These are phyloP conservation scores for Fusarium napiforme DNA, from an alignment of 2,329 filamentous ascomycete species.

Conservation along the genomic window DNA sequence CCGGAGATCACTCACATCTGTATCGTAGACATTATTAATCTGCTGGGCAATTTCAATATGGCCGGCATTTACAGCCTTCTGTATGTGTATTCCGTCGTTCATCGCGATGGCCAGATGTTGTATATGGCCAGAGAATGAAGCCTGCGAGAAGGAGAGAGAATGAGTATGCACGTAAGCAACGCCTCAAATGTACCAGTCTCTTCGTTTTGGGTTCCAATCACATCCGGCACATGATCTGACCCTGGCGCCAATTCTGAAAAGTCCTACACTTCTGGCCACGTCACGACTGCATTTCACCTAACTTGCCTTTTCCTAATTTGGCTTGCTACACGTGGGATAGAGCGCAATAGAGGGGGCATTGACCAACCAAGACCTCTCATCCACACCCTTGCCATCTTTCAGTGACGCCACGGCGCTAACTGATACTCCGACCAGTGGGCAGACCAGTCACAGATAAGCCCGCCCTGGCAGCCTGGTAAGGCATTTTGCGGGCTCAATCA, in stretches of 20 bases:
- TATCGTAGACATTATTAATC: rapidly evolving
- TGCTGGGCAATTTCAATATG: rapidly evolving
- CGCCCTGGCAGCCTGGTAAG: too few relatives aligned
- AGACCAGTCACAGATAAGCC: too few relatives aligned
- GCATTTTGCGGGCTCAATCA: too few relatives aligned
- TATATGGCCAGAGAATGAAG: too few relatives aligned
- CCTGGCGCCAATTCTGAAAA: too few relatives aligned
- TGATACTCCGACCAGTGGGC: not conserved
- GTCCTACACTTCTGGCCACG: too few relatives aligned
- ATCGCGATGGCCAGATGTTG: not conserved
- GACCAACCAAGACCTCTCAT: not conserved
- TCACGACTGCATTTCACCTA: too few relatives aligned
- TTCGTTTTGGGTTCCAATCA: too few relatives aligned
- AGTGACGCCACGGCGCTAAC: not conserved
- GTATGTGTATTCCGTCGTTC: not conserved
- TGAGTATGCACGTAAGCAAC: too few relatives aligned
- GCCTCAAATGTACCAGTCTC: too few relatives aligned
- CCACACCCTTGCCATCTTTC: not conserved
- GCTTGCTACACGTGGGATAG: not conserved
- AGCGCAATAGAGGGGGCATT: not conserved
- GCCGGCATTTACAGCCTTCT: not conserved
- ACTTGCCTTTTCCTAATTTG: not conserved
- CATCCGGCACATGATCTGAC: too few relatives aligned
- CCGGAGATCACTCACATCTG: not conserved
- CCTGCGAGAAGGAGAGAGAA: too few relatives aligned